A percentile compares a stretch with the other conserved stretches of the same genome.
Conservation (phyloP, 108 stramenopile genomes). For the Cylindrotheca fusiformis region DNA sequence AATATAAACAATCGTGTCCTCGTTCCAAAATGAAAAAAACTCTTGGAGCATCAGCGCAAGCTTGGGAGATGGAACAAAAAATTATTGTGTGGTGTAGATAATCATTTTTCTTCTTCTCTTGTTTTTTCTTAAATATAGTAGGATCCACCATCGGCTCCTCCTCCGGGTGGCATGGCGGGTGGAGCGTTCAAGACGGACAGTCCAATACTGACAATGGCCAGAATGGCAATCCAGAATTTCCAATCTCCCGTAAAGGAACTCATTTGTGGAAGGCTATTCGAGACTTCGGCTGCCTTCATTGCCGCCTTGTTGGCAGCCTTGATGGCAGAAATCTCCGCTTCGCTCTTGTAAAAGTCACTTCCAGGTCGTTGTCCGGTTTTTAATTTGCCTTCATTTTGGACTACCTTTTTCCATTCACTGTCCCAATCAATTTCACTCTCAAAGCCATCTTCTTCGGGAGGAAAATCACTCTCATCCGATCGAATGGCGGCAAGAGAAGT, state of each 20-base stretch:
- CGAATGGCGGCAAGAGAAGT: no score
- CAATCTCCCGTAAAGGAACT: conserved; percentile 41
- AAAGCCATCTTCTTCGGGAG: conserved; percentile 29
- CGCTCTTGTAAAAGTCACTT: conserved; percentile 54
- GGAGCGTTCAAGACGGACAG: conserved; percentile 26
- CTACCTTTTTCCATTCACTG: conserved; percentile 64
- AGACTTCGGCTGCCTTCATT: conserved; percentile 15
- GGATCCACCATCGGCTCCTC: neutral
- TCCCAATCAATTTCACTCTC: conserved; percentile 49
- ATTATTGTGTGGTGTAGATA: no score
- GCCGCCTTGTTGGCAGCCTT: conserved; percentile 48
- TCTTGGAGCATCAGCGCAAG: no score
- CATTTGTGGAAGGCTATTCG: conserved; percentile 14
- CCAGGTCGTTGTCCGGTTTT: conserved; percentile 32
- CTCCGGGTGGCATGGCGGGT: conserved; percentile 2
- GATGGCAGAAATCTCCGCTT: conserved; percentile 54
- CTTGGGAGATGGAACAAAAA: no score
- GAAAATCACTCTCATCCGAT: conserved; percentile 16
- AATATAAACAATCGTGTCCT: no score
- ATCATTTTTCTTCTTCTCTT: no score
- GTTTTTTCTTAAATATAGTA: conserved; percentile 31
- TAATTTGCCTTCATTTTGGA: conserved; percentile 26
- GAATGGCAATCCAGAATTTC: conserved; percentile 51
- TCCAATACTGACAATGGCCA: conserved; percentile 42
- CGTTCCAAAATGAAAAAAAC: no score